Evolutionary conservation across 495 filamentous ascomycete species (phyloP), one percentile per base, ranked within the genome.

Genomic region (Podospora bellae-mahoneyi): DNA sequence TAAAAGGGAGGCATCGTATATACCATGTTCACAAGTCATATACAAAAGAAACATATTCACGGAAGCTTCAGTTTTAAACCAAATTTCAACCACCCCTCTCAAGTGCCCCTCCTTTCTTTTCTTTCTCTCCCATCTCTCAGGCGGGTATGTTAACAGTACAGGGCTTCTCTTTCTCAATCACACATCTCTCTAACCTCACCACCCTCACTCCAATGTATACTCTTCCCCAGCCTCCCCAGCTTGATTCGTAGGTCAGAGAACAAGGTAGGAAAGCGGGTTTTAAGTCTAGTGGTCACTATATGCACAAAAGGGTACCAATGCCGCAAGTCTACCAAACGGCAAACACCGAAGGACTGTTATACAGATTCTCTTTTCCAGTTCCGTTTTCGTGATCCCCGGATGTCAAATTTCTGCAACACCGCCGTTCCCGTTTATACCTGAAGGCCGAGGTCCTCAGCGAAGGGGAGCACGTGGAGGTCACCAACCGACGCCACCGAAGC

Each of bases 391-490:
- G 34, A 32, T 16, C 55, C 34, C 67, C 48, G 62, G 20, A 48
- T 62, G 27, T 65, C 16, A 53, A 39, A 27, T 48, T 66, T 64
- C 23, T 20, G 28, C 64, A 15, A 58, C 48, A 62, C 63, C 30
- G 30, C 7, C 30, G 30, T 32, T 32, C 67, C 67, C 68, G n/a
- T 85, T 85, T 94, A 98, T 84, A 97, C 92, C 78, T 90, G 92
- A 78, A 99, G 85, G 55, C 94, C 95, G 74, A 99, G 83, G 72
- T 98, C 94, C 82, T 94, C 92, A 65, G 92, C 94, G 77, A 89
- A 98, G 26, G 96, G 95, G 71, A 99, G 85, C 73, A 91, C 83
- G 81, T 90, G 87, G 67, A 98, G 82, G 75, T 99, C 94, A 72
- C 95, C 93, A 65, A 97, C 93, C 62, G 91, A 84, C 64, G 91